Evolutionary conservation across 768 basidiomycete species (phyloP).

Genomic region (Cystoderma amianthinum): DNA sequence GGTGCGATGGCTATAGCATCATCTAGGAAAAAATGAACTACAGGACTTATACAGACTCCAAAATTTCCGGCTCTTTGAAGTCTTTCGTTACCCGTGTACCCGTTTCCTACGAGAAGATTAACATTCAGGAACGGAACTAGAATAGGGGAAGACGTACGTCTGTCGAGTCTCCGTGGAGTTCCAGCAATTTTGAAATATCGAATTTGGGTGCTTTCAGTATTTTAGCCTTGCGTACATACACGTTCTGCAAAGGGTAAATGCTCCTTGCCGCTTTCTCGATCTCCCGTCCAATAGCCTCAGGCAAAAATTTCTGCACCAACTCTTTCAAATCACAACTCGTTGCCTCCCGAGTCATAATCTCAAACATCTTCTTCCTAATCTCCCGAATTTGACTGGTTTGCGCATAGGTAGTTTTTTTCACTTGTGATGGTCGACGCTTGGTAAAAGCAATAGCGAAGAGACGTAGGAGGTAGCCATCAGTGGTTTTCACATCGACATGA

Average conservation of each 20-base stretch:
- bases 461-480: constrained; percentile 98
- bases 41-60: constrained; percentile 83
- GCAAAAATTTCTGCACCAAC: constrained; percentile 97
- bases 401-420: constrained; percentile 98
- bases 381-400: constrained; percentile 92
- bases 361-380: constrained; percentile 99
- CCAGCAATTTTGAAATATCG: constrained; percentile 90
- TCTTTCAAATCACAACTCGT: constrained; percentile 96
- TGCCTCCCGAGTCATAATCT: constrained; percentile 95
- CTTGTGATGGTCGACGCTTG: constrained; percentile 92
- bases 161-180: constrained; percentile 92
- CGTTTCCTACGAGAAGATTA: constrained; percentile 59
- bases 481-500: constrained; percentile 97
- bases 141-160: constrained; percentile 54
- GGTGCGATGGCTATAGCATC: too few relatives aligned
- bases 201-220: constrained; percentile 98
- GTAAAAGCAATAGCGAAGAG: constrained; percentile 99
- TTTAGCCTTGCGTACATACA: constrained; percentile 98
- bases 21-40: constrained; percentile 30
- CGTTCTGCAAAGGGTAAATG: constrained; percentile 99
- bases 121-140: constrained; percentile 5
- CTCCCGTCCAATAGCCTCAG: constrained; percentile 98
- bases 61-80: constrained; percentile 96
- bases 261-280: constrained; percentile 96
- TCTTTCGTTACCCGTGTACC: constrained; percentile 92